These are phyloP conservation scores for Cadophora sp. DNA, from an alignment of 2,329 filamentous ascomycete species.

Conservation along the genomic window DNA sequence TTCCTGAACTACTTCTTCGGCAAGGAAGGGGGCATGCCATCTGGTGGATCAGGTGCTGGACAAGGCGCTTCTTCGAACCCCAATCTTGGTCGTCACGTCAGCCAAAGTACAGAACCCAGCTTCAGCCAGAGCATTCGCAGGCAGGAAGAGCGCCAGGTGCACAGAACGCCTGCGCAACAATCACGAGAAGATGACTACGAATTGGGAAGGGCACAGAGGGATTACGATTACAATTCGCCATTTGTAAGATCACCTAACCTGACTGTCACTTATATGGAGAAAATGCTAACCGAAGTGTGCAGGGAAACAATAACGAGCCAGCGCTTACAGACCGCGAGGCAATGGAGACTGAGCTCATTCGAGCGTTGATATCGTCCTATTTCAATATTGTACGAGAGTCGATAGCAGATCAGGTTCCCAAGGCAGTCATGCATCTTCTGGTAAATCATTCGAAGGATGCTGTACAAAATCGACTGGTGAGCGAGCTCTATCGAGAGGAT, in stretches of 20 bases:
- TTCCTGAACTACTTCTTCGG: constrained; percentile 99
- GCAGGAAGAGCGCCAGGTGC: constrained; percentile 56
- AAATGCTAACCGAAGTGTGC: constrained; percentile 34
- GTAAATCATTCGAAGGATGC: constrained; percentile 99
- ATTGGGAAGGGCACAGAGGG: constrained; percentile 41
- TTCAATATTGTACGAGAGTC: constrained; percentile 99
- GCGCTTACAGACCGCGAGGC: constrained; percentile 94
- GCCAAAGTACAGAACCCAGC: constrained; percentile 79
- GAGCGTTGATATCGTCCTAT: constrained; percentile 95
- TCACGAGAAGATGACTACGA: constrained; percentile 51
- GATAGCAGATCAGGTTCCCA: constrained; percentile 98
- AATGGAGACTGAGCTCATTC: constrained; percentile 96
- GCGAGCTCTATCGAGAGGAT: constrained; percentile 90
- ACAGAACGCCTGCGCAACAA: constrained; percentile 57
- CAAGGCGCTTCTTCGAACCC: constrained; percentile 47
- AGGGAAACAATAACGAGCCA: constrained; percentile 73
- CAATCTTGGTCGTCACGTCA: constrained; percentile 69
- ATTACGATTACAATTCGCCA: constrained; percentile 51
- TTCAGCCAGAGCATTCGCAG: constrained; percentile 85
- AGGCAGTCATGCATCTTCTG: constrained; percentile 97
- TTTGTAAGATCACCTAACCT: constrained; percentile 52
- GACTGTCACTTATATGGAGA: constrained; percentile 9
- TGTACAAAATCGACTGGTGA: constrained; percentile 95
- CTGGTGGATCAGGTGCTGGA: constrained; percentile 47
- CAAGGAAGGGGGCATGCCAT: constrained; percentile 74